Conservation (phyloP, 805 yeast species). For the Metschnikowia amazonensis region DNA sequence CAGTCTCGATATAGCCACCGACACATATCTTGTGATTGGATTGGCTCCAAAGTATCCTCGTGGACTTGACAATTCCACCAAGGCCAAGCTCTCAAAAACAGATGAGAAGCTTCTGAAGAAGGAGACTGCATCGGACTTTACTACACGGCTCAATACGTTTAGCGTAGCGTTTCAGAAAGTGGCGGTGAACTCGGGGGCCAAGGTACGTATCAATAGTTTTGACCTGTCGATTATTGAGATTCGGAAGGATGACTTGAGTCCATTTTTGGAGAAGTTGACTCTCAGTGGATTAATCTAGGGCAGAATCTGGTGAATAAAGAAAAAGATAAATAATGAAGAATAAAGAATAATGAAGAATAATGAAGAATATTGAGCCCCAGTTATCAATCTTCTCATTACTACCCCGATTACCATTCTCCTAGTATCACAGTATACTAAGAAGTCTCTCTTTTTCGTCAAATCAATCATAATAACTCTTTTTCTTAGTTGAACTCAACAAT, state of each 20-base stretch:
- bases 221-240: slow-evolving; percentile 93
- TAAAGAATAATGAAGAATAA: no score
- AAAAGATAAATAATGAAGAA: no score
- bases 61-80: slow-evolving; percentile 35
- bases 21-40: slow-evolving; percentile 84
- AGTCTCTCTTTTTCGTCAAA: no score
- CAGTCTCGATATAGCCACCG: slow-evolving; percentile 64
- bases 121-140: slow-evolving; percentile 29
- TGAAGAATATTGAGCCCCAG: no score
- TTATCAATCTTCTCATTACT: no score
- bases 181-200: slow-evolving; percentile 79
- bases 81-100: slow-evolving; percentile 25
- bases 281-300: slow-evolving; percentile 52
- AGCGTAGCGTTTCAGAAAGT: slow-evolving; percentile 89
- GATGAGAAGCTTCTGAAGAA: slow-evolving; percentile 6
- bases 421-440: no score
- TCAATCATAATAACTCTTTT: no score
- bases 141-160: slow-evolving; percentile 66
- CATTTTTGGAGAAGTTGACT: slow-evolving; percentile 81
- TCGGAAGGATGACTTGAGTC: slow-evolving; percentile 77
- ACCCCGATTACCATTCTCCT: no score
- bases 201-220: slow-evolving; percentile 87
- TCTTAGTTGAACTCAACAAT: no score
- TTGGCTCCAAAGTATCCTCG: slow-evolving; percentile 76
- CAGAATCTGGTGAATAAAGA: no score